phyloP scores from a whole-genome alignment of 345 rosid species.

The Heritiera littoralis region DNA sequence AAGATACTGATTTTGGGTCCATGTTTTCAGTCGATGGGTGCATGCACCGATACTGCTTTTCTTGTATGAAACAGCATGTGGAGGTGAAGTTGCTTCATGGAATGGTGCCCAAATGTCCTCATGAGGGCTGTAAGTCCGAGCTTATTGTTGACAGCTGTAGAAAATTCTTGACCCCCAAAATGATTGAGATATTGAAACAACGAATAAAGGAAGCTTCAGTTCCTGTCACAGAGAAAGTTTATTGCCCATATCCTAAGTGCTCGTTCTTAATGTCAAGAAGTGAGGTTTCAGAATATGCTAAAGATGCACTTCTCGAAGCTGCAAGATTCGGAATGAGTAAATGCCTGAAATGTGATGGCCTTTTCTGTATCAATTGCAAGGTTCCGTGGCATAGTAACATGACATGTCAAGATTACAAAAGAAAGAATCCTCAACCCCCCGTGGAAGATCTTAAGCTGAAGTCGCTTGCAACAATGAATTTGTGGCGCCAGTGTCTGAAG shows the following conservation, averaged over 20 bases:
- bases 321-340: constrained; percentile 36
- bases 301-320: constrained; percentile 17
- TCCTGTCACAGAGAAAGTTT: constrained; percentile 49
- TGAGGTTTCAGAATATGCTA: constrained; percentile 35
- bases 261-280: constrained; percentile 56
- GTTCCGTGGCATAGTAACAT: constrained; percentile 59
- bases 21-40: constrained; percentile 58
- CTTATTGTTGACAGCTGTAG: constrained; percentile 44
- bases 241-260: constrained; percentile 67
- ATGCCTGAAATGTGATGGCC: constrained; percentile 48
- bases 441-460: constrained; percentile 48
- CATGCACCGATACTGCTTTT: constrained; percentile 52
- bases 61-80: constrained; percentile 65
- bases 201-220: constrained; percentile 59
- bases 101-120: constrained; percentile 57
- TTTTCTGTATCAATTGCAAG: constrained; percentile 63
- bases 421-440: constrained; percentile 37
- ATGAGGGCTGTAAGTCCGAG: constrained; percentile 49
- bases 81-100: constrained; percentile 57
- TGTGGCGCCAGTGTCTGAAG: constrained; percentile 62
- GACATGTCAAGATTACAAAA: constrained; percentile 47
- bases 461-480: constrained; percentile 47
- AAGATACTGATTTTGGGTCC: constrained; percentile 36
- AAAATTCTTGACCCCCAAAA: constrained; percentile 51
- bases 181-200: constrained; percentile 38